These are phyloP conservation scores for Anastatica hierochuntica DNA, from an alignment of 345 rosid species.

Conservation along the genomic window DNA sequence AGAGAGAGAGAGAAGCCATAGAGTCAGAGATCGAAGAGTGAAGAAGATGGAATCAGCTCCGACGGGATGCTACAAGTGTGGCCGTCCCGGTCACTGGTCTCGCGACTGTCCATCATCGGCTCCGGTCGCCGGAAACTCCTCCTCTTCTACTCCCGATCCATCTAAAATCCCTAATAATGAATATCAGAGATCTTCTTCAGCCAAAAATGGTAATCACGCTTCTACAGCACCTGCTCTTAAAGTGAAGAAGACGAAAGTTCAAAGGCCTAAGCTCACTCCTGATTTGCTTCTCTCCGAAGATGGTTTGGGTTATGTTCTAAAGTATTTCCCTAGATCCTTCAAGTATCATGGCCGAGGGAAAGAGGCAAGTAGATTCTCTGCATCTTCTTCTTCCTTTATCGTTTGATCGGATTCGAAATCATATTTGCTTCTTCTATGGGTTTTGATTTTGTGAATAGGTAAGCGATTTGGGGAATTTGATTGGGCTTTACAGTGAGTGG, in stretches of 20 bases:
- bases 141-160: neutral
- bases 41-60: slow-evolving; percentile 55
- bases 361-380: slow-evolving; percentile 41
- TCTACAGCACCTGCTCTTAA: slow-evolving; percentile 19
- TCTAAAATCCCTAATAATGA: slow-evolving; percentile 20
- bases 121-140: slow-evolving; percentile 1
- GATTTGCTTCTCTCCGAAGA: slow-evolving; percentile 70
- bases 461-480: slow-evolving; percentile 63
- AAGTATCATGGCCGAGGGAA: slow-evolving; percentile 72
- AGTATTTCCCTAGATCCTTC: slow-evolving; percentile 76
- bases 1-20: too few relatives aligned
- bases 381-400: neutral
- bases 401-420: neutral
- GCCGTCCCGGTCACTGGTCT: slow-evolving; percentile 97
- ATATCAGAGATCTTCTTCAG: neutral
- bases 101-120: slow-evolving; percentile 55
- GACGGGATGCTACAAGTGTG: slow-evolving; percentile 94
- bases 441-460: slow-evolving; percentile 44
- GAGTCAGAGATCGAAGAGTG: neutral
- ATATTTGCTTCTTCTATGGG: neutral
- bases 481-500: slow-evolving; percentile 76
- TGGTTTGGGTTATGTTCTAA: slow-evolving; percentile 77
- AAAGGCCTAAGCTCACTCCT: slow-evolving; percentile 79
- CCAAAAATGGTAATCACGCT: neutral
- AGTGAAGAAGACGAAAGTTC: slow-evolving; percentile 14